phyloP scores from a whole-genome alignment of 805 yeast genomes.

The Brettanomyces custersianus region DNA sequence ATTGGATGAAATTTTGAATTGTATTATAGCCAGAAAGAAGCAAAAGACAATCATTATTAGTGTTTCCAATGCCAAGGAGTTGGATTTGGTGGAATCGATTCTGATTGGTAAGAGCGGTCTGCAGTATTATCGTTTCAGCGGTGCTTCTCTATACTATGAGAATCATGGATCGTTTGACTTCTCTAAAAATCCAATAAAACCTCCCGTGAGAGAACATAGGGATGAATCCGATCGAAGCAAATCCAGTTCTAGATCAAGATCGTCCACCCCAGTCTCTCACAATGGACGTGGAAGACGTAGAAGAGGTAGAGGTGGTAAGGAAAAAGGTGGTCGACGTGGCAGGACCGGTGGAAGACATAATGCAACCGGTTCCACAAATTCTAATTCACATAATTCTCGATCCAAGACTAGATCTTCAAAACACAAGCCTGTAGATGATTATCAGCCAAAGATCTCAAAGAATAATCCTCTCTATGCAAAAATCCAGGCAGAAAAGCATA shows the following conservation, averaged over 20 bases:
- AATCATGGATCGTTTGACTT: constrained; percentile 25
- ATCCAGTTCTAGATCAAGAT: not conserved
- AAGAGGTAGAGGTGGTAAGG: constrained; percentile 3
- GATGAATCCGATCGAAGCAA: constrained; percentile 6
- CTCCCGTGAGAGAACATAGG: constrained; percentile 1
- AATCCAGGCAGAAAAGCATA: constrained; percentile 10
- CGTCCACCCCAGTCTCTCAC: constrained; percentile 1
- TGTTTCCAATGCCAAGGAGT: constrained; percentile 55
- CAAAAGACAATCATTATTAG: constrained; percentile 33
- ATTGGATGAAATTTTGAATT: constrained; percentile 40
- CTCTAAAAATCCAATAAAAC: constrained; percentile 10
- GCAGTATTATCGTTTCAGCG: constrained; percentile 59
- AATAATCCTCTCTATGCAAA: constrained; percentile 19
- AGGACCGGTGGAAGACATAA: not conserved
- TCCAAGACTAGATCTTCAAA: not conserved
- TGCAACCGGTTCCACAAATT: not conserved
- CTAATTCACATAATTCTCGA: not conserved
- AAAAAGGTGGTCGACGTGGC: constrained; percentile 2
- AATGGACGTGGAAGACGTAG: constrained; percentile 4
- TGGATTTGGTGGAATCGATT: constrained; percentile 72
- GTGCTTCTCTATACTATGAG: constrained; percentile 39
- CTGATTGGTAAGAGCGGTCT: constrained; percentile 59
- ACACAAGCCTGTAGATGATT: constrained; percentile 20
- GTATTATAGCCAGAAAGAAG: constrained; percentile 18
- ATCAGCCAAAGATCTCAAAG: constrained; percentile 22